A percentile compares a stretch with the other conserved stretches of the same genome.
Conservation (phyloP, 2,329 filamentous ascomycete species). For the Aspergillus japonicus region DNA sequence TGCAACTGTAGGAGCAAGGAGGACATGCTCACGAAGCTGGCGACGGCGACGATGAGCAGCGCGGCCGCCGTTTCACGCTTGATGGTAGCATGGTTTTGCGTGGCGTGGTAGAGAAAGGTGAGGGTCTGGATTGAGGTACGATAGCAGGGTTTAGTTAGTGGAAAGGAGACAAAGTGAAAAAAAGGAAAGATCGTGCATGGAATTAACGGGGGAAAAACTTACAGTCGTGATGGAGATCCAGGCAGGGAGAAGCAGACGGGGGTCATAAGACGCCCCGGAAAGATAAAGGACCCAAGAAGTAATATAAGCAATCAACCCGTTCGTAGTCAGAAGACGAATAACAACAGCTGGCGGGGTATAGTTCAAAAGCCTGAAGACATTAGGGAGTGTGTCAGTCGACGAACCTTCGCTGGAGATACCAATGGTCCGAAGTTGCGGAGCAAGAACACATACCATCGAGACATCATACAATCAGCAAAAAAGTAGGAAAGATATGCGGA, state of each 20-base stretch:
- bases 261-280: conserved; percentile 67
- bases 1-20: conserved; percentile 67
- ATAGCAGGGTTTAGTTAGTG: background rate
- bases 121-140: conserved; percentile 54
- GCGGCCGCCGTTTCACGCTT: conserved; percentile 75
- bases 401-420: background rate
- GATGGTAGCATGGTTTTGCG: conserved; percentile 75
- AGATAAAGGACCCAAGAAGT: conserved; percentile 71
- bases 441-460: conserved; percentile 61
- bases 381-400: background rate
- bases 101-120: conserved; percentile 72
- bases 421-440: background rate
- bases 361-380: conserved; percentile 66
- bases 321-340: conserved; percentile 73
- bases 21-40: conserved; percentile 74
- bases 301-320: conserved; percentile 71
- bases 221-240: conserved; percentile 78
- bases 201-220: conserved; percentile 24
- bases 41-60: conserved; percentile 73
- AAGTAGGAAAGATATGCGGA: conserved; percentile 78
- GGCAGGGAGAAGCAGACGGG: conserved; percentile 68
- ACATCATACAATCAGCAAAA: conserved; percentile 83
- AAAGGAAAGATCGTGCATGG: too few relatives aligned
- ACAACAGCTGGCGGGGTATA: conserved; percentile 77
- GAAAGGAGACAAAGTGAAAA: too few relatives aligned